These are phyloP conservation scores for Pythium plurisporium DNA, from an alignment of 352 stramenopile species.

Conservation along the genomic window DNA sequence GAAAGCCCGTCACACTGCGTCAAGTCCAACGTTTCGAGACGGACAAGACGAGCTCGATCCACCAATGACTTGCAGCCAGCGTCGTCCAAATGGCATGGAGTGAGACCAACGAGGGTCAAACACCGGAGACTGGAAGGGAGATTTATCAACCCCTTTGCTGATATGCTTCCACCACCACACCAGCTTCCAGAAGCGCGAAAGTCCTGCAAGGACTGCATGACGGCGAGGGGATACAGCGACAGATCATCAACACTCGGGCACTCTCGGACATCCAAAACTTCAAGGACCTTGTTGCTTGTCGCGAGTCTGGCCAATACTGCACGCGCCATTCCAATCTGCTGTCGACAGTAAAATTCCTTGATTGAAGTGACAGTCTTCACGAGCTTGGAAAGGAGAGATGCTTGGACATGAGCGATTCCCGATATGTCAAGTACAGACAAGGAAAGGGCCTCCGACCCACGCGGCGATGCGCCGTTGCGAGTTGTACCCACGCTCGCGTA, in stretches of 20 bases:
- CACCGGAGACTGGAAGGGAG: conserved; percentile 34
- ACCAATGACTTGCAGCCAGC: conserved; percentile 26
- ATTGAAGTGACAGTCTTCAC: conserved; percentile 31
- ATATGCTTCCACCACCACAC: conserved; percentile 25
- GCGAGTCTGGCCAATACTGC: conserved; percentile 44
- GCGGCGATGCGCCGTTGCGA: conserved; percentile 77
- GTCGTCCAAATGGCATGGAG: conserved; percentile 30
- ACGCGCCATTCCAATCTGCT: conserved; percentile 39
- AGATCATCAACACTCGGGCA: conserved; percentile 55
- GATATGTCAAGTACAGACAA: conserved; percentile 36
- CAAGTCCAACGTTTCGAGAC: conserved; percentile 45
- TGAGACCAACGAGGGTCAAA: conserved; percentile 33
- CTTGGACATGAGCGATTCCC: conserved; percentile 21
- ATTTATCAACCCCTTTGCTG: conserved; percentile 35
- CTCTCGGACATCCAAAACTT: conserved; percentile 49
- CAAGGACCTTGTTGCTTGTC: conserved; percentile 48
- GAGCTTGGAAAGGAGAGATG: conserved; percentile 31
- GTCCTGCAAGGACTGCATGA: conserved; percentile 52
- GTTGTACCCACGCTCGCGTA: conserved; percentile 84
- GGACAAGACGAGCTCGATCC: conserved; percentile 16
- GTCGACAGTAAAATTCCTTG: conserved; percentile 27
- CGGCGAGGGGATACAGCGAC: conserved; percentile 49
- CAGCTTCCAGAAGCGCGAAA: conserved; percentile 32
- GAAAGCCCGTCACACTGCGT: conserved; percentile 30
- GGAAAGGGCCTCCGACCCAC: conserved; percentile 38